Conservation (phyloP, 192 early-diverging fungal species). For the Hyaloraphidium curvatum region DNA sequence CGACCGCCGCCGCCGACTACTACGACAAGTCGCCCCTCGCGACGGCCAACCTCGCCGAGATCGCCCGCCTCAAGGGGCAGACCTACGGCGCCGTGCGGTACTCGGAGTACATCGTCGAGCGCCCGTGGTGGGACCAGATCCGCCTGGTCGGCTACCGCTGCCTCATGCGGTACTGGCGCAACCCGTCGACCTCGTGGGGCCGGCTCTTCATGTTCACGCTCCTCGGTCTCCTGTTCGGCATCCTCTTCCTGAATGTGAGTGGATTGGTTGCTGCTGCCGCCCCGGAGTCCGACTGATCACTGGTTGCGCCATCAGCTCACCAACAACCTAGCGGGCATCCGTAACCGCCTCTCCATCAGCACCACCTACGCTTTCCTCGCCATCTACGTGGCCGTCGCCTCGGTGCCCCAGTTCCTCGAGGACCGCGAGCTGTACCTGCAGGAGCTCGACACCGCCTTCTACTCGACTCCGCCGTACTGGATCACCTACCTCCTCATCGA, state of each 20-base stretch:
- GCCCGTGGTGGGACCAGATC: neutral
- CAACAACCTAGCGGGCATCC: conserved; percentile 33
- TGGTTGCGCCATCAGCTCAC: neutral
- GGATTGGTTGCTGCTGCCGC: neutral
- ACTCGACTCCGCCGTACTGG: neutral
- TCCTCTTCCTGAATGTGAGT: conserved; percentile 1
- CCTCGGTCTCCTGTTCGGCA: neutral
- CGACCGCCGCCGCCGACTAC: neutral
- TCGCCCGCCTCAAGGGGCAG: neutral
- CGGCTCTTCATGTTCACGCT: neutral
- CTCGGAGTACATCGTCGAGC: neutral
- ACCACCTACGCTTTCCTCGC: neutral
- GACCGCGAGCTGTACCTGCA: conserved; percentile 1
- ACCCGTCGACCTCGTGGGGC: conserved; percentile 1
- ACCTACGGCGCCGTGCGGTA: neutral
- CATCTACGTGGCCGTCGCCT: neutral
- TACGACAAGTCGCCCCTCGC: neutral
- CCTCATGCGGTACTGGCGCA: neutral
- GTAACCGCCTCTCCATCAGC: neutral
- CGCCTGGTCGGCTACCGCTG: neutral
- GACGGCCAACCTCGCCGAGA: neutral
- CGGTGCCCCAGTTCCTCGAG: conserved; percentile 1
- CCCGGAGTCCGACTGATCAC: neutral
- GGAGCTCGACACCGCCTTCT: conserved; percentile 1
- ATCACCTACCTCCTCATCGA: conserved; percentile 4